A percentile compares a stretch with the other conserved stretches of the same genome.
phyloP scores from a whole-genome alignment of 2,329 filamentous ascomycete genomes.

The Pseudopithomyces maydicus region DNA sequence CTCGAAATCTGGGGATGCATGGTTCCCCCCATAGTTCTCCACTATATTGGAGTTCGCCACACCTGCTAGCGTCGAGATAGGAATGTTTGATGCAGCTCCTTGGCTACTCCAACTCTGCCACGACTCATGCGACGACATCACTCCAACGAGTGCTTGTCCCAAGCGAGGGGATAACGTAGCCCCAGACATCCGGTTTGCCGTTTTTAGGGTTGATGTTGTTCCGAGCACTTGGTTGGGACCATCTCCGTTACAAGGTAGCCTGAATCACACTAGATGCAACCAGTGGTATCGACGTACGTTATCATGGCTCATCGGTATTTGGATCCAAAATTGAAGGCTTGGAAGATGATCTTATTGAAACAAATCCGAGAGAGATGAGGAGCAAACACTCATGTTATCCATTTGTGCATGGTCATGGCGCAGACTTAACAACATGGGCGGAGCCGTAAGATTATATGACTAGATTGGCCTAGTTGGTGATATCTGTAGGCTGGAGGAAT shows the following conservation, averaged over 20 bases:
- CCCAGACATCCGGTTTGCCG: background rate
- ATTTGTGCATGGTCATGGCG: no score
- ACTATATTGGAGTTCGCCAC: constrained; percentile 25
- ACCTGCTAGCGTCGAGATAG: constrained; percentile 22
- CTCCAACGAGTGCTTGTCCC: constrained; percentile 1
- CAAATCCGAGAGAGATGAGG: no score
- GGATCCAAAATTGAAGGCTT: no score
- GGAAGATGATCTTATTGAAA: no score
- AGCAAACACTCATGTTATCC: no score
- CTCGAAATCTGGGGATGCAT: constrained; percentile 31
- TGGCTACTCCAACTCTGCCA: constrained; percentile 14
- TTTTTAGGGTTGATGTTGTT: background rate
- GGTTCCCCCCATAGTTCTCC: constrained; percentile 18
- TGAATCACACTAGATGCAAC: background rate
- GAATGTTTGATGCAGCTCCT: background rate
- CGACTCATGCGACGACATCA: constrained; percentile 10
- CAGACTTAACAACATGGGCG: no score
- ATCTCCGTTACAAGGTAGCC: no score
- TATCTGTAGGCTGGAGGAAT: no score
- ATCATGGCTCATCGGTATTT: no score
- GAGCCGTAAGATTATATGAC: no score
- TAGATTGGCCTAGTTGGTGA: no score
- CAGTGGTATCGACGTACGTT: no score
- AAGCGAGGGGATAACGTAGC: background rate
- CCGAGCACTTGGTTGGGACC: constrained; percentile 1